Evolutionary conservation across 768 basidiomycete genomes (phyloP).

Genomic region (Austroboletus festivus): DNA sequence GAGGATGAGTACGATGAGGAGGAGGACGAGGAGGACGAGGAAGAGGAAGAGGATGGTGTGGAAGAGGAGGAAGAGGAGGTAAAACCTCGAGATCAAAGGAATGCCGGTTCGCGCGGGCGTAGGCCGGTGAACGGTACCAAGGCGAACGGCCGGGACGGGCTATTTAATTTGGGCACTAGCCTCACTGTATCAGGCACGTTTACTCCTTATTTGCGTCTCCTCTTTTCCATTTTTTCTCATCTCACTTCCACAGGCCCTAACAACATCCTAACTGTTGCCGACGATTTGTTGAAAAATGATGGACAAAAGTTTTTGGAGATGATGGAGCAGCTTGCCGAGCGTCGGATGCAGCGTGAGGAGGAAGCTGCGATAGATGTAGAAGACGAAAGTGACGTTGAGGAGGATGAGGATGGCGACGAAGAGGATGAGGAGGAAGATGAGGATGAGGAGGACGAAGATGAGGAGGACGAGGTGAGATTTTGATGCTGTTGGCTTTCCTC

Average conservation of each 20-base stretch:
- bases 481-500: constrained; percentile 5
- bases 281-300: constrained; percentile 97
- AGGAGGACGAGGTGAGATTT: constrained; percentile 46
- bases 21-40: constrained; percentile 67
- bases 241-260: constrained; percentile 57
- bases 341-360: constrained; percentile 89
- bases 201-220: constrained; percentile 3
- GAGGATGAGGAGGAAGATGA: constrained; percentile 67
- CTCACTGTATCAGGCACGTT: constrained; percentile 77
- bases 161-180: constrained; percentile 77
- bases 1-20: constrained; percentile 57
- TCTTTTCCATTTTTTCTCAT: constrained; percentile 16
- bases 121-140: constrained; percentile 44
- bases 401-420: constrained; percentile 57
- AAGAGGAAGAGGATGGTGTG: constrained; percentile 66
- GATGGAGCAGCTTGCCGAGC: constrained; percentile 99
- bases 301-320: constrained; percentile 99
- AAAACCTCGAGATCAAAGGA: constrained; percentile 40
- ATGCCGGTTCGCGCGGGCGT: constrained; percentile 34
- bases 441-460: constrained; percentile 52
- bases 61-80: constrained; percentile 57
- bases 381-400: constrained; percentile 58
- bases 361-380: constrained; percentile 59
- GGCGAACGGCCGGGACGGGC: constrained; percentile 54
- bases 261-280: constrained; percentile 96